Base-by-base conservation (phyloP, 768 basidiomycete species). In the Mrakia blollopis region DNA sequence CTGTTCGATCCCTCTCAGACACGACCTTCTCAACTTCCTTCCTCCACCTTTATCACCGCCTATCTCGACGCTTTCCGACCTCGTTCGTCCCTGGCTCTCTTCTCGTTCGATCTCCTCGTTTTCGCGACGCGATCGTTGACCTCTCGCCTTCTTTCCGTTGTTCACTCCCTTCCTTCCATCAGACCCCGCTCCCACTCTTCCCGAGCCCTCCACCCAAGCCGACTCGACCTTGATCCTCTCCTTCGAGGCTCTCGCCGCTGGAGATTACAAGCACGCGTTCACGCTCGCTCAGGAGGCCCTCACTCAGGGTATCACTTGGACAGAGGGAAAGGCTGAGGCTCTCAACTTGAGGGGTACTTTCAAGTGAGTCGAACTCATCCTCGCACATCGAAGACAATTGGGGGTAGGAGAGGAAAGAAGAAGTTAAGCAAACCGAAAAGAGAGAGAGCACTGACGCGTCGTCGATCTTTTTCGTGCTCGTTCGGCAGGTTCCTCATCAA, bases 11-110 rank as follows among this genome's bases (percentile, higher is more conserved):
- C n/a, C 18, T 21, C 52, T 77, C 79, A 90, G 89, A 86, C 86
- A 5, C 91, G 94, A 50, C 91, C 92, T 84, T 90, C 90, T 0
- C 88, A 90, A 75, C 86, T 98, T 37, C 96, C 96, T 9, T 93
- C 93, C 21, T 88, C 88, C 79, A 93, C 93, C 0, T 97, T 99
- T 84, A 91, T 97, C 80, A 90, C 91, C 18, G 92, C 96, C 0
- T 99, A 98, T 86, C 94, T 98, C 82, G 91, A 93, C 77, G 97
- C 97, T 13, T 98, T 98, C 91, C 90, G 97, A 79, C 86, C 90
- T 75, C 90, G 93, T 92, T 80, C 80, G 91, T 86, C 21, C 11
- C 72, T 18, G 18, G 6, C 11, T 41, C 70, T 41, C 32, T 61
- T 69, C 52, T 30, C 28, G 21, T 25, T 23, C 32, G 44, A 52